These are phyloP conservation scores for Colletotrichum abscissum DNA, from an alignment of 2,329 filamentous ascomycete species.

Conservation along the genomic window DNA sequence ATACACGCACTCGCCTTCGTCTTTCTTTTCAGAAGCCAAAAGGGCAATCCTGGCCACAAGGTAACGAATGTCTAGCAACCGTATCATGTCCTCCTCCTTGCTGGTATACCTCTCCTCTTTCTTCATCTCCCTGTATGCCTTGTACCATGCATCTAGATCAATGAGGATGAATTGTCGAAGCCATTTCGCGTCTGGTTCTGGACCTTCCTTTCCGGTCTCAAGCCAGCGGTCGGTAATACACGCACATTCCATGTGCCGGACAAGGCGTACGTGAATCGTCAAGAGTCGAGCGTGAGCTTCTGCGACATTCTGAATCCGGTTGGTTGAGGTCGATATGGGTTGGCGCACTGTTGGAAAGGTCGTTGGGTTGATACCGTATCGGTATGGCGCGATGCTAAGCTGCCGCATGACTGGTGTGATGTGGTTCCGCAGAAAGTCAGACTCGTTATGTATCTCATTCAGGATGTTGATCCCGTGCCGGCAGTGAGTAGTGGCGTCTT, in stretches of 20 bases:
- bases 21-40: neutral
- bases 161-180: neutral
- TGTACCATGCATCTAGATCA: constrained; percentile 7
- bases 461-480: constrained; percentile 25
- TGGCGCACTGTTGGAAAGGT: constrained; percentile 2
- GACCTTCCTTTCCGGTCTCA: neutral
- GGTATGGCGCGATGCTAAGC: constrained; percentile 1
- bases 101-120: no score
- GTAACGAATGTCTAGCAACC: constrained; percentile 4
- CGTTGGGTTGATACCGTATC: neutral
- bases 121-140: neutral
- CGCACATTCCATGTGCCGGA: constrained; percentile 43
- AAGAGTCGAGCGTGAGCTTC: constrained; percentile 46
- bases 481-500: constrained; percentile 15
- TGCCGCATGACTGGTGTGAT: constrained; percentile 1
- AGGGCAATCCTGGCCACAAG: neutral
- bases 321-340: neutral
- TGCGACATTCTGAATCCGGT: constrained; percentile 29
- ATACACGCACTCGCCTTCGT: constrained; percentile 37
- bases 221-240: constrained; percentile 38
- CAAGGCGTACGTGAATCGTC: constrained; percentile 39
- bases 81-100: neutral
- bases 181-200: constrained; percentile 3
- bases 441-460: constrained; percentile 7
- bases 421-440: constrained; percentile 4